A percentile compares a stretch with the other conserved stretches of the same genome.
Evolutionary conservation across 805 yeast species (phyloP).

Genomic region (Tanozyma kutaoensis): DNA sequence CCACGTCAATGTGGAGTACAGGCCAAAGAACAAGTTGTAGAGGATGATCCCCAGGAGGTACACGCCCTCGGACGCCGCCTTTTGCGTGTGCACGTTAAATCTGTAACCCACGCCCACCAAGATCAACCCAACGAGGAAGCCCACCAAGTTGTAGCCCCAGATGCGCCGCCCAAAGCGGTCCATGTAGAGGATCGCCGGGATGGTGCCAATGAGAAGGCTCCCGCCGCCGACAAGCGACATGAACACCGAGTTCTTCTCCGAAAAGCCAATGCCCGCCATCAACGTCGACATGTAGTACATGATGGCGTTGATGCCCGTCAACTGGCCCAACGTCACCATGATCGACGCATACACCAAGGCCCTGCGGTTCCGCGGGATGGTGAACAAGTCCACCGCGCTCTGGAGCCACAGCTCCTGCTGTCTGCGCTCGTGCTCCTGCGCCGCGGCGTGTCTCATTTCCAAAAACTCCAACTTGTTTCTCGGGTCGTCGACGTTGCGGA

Average conservation of each 20-base stretch:
- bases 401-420: conserved; percentile 20
- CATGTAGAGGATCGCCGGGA: conserved; percentile 50
- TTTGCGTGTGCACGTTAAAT: conserved; percentile 21
- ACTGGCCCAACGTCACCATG: conserved; percentile 49
- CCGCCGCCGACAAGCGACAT: conserved; percentile 66
- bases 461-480: conserved; percentile 39
- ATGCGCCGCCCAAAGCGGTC: conserved; percentile 43
- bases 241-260: conserved; percentile 36
- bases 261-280: conserved; percentile 43
- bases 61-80: conserved; percentile 40
- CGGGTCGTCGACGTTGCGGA: conserved; percentile 33
- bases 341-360: conserved; percentile 43
- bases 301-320: conserved; percentile 57
- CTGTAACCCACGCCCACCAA: conserved; percentile 47
- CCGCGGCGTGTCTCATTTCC: conserved; percentile 41
- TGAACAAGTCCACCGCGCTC: conserved; percentile 37
- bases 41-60: conserved; percentile 50
- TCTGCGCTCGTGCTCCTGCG: conserved; percentile 28
- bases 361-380: conserved; percentile 45
- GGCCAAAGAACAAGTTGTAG: conserved; percentile 55
- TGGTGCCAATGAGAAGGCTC: conserved; percentile 45
- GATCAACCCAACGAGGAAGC: conserved; percentile 47
- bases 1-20: conserved; percentile 57
- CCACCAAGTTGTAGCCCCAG: conserved; percentile 46
- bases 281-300: conserved; percentile 52